Evolutionary conservation across 2,329 filamentous ascomycete species (phyloP), one percentile per base, ranked within the genome.

Genomic region (Botrytis deweyae): DNA sequence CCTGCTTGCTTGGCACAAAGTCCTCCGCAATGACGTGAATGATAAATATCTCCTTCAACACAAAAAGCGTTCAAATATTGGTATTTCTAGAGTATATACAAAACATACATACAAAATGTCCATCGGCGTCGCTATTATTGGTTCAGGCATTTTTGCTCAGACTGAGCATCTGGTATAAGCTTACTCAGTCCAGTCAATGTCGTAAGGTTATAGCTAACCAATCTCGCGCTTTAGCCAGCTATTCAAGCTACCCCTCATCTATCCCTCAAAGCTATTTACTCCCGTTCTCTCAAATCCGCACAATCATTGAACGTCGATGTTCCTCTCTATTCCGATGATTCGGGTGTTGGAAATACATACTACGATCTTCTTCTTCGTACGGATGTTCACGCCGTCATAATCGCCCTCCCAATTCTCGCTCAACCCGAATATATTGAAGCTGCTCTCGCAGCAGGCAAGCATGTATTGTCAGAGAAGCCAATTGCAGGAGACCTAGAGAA

Each of bases 141-240:
- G 89, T 55, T 87, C 87, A 75, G 89, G 89, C 78, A 88, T 91
- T 78, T 91, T 91, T 77, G 87, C 87, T 77, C 86, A 86, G 78
- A 86, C 87, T 79, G 83, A 89, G 76, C 89, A 90, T 77, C 83
- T 90, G 76, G 86, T 88, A 78, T 64, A 29, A 29, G n/a, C 52
- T 58, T 58, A 82, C 78, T 67, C 65, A 38, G 40, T 58, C 20
- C 25, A 38, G 55, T 25, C n/a, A 44, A 36, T 25, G n/a, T 44
- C 29, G 52, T 40, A 42, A 29, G n/a, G n/a, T 58, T 22, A 55
- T 36, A 40, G 61, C 59, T 72, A 46, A 74, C 55, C 42, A 55
- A 36, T n/a, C 22, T 29, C 12, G 62, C 46, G 8, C 42, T 66
- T 66, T 74, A 85, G 80, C 91, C 91, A 20, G 91, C 90, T 63